Conservation (phyloP, 805 yeast genomes). For the Saturnispora galanensis region DNA sequence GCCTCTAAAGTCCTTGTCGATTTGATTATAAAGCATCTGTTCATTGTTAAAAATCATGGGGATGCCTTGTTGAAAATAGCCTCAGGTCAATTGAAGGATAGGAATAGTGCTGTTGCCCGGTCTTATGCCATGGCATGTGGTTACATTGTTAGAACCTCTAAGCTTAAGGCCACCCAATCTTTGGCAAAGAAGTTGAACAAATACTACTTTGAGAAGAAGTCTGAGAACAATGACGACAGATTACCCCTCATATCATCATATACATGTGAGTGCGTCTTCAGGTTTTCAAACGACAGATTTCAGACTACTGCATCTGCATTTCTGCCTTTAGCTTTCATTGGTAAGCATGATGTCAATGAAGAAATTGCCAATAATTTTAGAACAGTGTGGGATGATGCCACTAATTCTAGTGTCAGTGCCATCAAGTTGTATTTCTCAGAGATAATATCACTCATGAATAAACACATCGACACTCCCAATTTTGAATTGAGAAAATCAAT, state of each 20-base stretch:
- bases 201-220: constrained; percentile 44
- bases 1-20: constrained; percentile 66
- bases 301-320: constrained; percentile 50
- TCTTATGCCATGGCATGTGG: constrained; percentile 80
- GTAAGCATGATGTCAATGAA: constrained; percentile 51
- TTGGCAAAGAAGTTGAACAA: constrained; percentile 42
- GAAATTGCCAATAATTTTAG: constrained; percentile 41
- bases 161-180: constrained; percentile 39
- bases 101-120: constrained; percentile 61
- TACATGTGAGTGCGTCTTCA: constrained; percentile 57
- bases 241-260: constrained; percentile 44
- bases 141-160: constrained; percentile 56
- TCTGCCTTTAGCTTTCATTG: constrained; percentile 73
- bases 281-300: constrained; percentile 60
- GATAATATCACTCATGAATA: constrained; percentile 43
- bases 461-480: constrained; percentile 44
- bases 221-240: constrained; percentile 27
- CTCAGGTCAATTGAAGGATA: constrained; percentile 49
- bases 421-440: constrained; percentile 61
- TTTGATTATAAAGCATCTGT: constrained; percentile 46
- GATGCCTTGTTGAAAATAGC: constrained; percentile 55
- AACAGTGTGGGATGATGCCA: constrained; percentile 66
- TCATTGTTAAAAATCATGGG: constrained; percentile 39
- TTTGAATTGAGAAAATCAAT: constrained; percentile 60
- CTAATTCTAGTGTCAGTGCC: constrained; percentile 65